Conservation (phyloP, 805 yeast genomes). For the Tetrapisispora namnaoensis region DNA sequence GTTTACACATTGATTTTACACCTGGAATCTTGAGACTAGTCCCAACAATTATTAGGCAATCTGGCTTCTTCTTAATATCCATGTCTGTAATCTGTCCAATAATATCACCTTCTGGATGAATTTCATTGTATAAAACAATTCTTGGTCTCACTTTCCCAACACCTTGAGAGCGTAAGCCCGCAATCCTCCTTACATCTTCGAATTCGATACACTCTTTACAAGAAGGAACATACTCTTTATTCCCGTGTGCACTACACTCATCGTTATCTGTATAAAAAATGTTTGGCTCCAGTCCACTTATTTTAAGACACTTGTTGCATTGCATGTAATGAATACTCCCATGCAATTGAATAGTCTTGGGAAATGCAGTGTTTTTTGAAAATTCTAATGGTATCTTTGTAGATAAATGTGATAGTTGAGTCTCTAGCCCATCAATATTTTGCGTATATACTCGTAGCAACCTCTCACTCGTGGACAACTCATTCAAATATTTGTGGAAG, state of each 20-base stretch:
- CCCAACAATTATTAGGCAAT: constrained; percentile 72
- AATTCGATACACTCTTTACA: constrained; percentile 60
- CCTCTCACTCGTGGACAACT: constrained; percentile 51
- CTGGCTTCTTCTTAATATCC: constrained; percentile 60
- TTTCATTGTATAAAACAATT: constrained; percentile 62
- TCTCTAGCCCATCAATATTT: constrained; percentile 76
- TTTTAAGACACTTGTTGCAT: constrained; percentile 66
- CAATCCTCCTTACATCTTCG: constrained; percentile 44
- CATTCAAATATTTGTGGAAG: constrained; percentile 58
- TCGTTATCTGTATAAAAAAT: constrained; percentile 32
- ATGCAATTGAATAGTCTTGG: constrained; percentile 68
- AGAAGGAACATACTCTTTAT: constrained; percentile 31
- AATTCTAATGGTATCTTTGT: constrained; percentile 41
- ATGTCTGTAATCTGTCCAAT: constrained; percentile 65
- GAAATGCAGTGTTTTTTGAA: constrained; percentile 31
- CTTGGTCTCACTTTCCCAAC: constrained; percentile 55
- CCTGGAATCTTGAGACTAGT: constrained; percentile 79
- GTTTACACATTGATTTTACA: constrained; percentile 50
- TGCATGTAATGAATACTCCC: constrained; percentile 67
- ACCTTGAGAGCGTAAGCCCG: constrained; percentile 58
- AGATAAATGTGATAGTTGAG: constrained; percentile 39
- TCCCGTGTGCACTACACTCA: neutral
- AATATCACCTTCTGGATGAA: constrained; percentile 80
- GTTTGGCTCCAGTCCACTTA: constrained; percentile 42
- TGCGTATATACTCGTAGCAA: constrained; percentile 74